A percentile compares a stretch with the other conserved stretches of the same genome.
These are phyloP conservation scores for Friedmanniomyces simplex DNA, from an alignment of 495 filamentous ascomycete species.

Conservation along the genomic window DNA sequence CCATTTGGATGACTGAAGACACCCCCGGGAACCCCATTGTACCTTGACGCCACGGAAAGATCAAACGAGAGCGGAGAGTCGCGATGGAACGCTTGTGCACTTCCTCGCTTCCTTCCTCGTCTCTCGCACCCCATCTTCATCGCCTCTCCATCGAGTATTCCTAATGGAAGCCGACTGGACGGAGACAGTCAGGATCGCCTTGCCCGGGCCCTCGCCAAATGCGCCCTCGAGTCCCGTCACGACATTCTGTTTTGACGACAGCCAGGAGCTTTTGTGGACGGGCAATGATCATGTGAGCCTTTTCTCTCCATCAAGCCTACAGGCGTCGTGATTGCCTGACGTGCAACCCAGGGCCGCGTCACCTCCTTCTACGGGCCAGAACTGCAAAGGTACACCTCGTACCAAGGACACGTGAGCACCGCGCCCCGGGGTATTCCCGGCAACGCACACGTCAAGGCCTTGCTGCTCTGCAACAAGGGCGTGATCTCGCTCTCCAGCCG, in stretches of 20 bases:
- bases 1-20: too few species aligned
- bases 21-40: too few species aligned
- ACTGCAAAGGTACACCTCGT: conserved; percentile 68
- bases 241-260: conserved; percentile 74
- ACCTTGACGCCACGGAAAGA: too few species aligned
- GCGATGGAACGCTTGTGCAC: too few species aligned
- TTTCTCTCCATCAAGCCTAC: too few species aligned
- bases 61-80: too few species aligned
- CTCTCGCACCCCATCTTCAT: too few species aligned
- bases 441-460: conserved; percentile 65
- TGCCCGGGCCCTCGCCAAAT: conserved; percentile 14
- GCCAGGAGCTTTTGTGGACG: conserved; percentile 81
- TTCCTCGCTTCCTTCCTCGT: too few species aligned
- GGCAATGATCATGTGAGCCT: conserved; percentile 76
- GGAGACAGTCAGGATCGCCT: conserved; percentile 27
- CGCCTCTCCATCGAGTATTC: too few species aligned
- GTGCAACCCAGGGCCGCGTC: conserved; percentile 56
- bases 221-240: conserved; percentile 28
- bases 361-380: conserved; percentile 76
- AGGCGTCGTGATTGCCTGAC: too few species aligned
- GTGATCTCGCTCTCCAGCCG: conserved; percentile 66
- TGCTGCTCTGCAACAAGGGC: conserved; percentile 77
- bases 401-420: conserved; percentile 46
- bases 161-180: conserved; percentile 58
- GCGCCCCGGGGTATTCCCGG: conserved; percentile 32